Base-by-base conservation (phyloP, 345 rosid species). In the Rhizophora apiculata region DNA sequence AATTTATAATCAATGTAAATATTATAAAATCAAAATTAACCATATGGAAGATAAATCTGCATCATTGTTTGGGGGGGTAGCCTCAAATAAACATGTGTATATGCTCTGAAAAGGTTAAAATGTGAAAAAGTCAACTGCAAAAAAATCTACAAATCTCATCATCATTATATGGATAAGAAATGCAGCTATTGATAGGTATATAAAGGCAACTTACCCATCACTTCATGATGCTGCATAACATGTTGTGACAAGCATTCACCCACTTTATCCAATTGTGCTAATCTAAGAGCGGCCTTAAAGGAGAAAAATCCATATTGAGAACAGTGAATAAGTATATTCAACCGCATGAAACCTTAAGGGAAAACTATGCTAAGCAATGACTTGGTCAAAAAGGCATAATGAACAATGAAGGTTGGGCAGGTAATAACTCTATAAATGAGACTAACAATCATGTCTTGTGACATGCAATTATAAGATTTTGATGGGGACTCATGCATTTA, bases 171-270 rank as follows among this genome's bases (percentile, higher is more conserved):
- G 46, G 26, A 19, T 10, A 37, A 54, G 48, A 13, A 27, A 34
- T 48, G 48, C 37, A 22, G 52, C 19, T 22, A 67, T 30, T 19
- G 16, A 66, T 29, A 67, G 39, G 18, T 51, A 8, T 37, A 48
- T 29, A 22, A 7, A 54, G 4, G 48, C 62, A 48, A 77, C 91
- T 80, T 78, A 95, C 99, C 99, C 99, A 92, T 95, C 58, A 89
- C 98, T 92, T 95, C 91, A 80, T 87, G 92, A 87, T 95, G 97
- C 81, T 92, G 89, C 96, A 92, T 90, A 64, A 95, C 99, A 64
- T 92, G 83, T 26, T 76, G 85, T 55, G 98, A 96, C 64, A 96
- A 76, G 58, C 21, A 79, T 75, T 96, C 99, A 21, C 96, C 79
- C 58, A 92, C 96, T 78, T 79, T 84, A 82, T 96, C 99, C 67